These are phyloP conservation scores for Aspergillus cejpii DNA, from an alignment of 2,329 filamentous ascomycete genomes.

Conservation along the genomic window DNA sequence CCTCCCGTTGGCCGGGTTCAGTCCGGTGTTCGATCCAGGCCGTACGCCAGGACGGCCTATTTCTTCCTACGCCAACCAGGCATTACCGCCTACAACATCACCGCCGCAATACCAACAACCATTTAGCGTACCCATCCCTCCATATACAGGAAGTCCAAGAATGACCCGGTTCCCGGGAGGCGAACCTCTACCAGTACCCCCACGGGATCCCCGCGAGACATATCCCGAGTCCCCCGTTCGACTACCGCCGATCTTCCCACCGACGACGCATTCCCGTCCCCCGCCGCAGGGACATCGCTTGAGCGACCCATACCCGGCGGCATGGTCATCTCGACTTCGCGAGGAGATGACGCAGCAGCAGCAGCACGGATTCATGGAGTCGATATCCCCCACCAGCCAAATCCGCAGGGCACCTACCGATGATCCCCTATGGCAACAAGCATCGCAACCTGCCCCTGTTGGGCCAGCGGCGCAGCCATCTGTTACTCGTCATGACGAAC, in stretches of 20 bases:
- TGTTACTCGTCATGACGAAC: conserved; percentile 11
- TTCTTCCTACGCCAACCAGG: conserved; percentile 24
- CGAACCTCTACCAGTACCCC: conserved; percentile 20
- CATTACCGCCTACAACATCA: conserved; percentile 27
- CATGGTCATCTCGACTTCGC: conserved; percentile 21
- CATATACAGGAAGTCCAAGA: conserved; percentile 24
- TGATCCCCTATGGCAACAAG: too few relatives aligned
- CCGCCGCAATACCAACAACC: conserved; percentile 31
- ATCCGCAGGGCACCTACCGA: conserved; percentile 22
- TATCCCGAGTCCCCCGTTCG: conserved; percentile 32
- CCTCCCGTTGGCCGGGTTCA: conserved; percentile 24
- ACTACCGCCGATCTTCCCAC: conserved; percentile 35
- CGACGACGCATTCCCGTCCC: conserved; percentile 19
- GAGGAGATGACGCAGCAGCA: conserved; percentile 21
- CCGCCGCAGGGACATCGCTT: conserved; percentile 26
- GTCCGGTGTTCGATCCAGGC: conserved; percentile 19
- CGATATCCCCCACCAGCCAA: conserved; percentile 23
- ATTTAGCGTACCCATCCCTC: conserved; percentile 20
- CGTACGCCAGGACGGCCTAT: conserved; percentile 23
- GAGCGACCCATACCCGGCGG: conserved; percentile 30
- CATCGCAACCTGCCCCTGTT: conserved; percentile 17
- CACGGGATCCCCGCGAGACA: conserved; percentile 23
- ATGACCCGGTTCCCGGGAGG: conserved; percentile 22
- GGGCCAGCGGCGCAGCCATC: conserved; percentile 18
- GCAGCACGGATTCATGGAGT: conserved; percentile 22